Base-by-base conservation (phyloP, 257 asterid species). In the Solanum megistacrolobum region DNA sequence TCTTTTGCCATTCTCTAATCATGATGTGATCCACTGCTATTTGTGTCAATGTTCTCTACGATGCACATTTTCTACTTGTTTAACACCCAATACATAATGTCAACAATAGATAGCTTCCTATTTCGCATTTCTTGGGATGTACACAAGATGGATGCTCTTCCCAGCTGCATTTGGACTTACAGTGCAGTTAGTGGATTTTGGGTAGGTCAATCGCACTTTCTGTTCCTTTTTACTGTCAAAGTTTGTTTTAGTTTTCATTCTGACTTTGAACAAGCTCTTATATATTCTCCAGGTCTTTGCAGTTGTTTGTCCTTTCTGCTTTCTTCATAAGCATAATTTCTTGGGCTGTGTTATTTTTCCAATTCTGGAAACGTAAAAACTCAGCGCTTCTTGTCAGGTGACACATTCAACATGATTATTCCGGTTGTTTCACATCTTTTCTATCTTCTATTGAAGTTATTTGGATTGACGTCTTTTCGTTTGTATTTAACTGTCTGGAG, bases 331-430 rank as follows among this genome's bases (percentile, higher is more conserved):
- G 98, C 92, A 87, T 95, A 55, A 90, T 97, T 87, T 91, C 96
- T 74, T 96, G 99, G 99, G 97, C 98, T 31, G 98, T 93, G 75
- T 82, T 93, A 89, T 94, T 97, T 92, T 93, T 97, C 89, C 99
- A 97, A 89, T 97, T 97, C 89, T 97, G 99, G 99, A 96, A 96
- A 90, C 99, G 99, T 23, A 96, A 96, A 91, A 95, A 93, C 38
- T 82, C 98, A 0, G 99, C 99, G 52, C 88, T 94, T 86, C 90
- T 91, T 82, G 96, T 96, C 46, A 93, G 98, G 98, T 95, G 92
- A 87, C 18, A 29, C 34, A 72, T 71, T 21, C 14, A 13, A 46
- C 52, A 69, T 71, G 84, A 39, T 86, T 31, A 79, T 32, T 35
- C 60, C 13, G 73, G 75, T 34, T 39, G 25, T 36, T 52, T 66